A percentile compares a stretch with the other conserved stretches of the same genome.
Conservation (phyloP, 495 filamentous ascomycete species). For the Podospora pseudopauciseta region DNA sequence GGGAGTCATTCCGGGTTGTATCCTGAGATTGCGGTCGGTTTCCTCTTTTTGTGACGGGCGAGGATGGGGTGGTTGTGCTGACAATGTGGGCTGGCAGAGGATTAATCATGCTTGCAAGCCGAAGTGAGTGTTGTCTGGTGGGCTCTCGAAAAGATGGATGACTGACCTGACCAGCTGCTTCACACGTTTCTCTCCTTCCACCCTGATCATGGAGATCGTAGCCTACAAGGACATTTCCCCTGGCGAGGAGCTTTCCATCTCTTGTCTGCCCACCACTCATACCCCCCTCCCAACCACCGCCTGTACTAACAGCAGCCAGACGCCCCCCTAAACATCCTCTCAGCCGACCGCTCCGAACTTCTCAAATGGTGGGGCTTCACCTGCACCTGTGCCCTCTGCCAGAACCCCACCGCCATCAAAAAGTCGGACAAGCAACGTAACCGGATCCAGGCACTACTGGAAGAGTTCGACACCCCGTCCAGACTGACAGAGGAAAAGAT, state of each 20-base stretch:
- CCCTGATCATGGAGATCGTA: conserved; percentile 31
- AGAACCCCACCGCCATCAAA: neutral
- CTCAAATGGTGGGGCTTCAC: conserved; percentile 34
- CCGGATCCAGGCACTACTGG: conserved; percentile 27
- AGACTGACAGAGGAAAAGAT: conserved; percentile 21
- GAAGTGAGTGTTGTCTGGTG: conserved; percentile 22
- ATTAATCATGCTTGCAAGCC: conserved; percentile 35
- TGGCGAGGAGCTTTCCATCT: conserved; percentile 30
- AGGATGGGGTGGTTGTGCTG: neutral
- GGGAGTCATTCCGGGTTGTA: conserved; percentile 30
- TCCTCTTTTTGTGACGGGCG: neutral
- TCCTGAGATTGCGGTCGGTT: conserved; percentile 31
- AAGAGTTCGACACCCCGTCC: conserved; percentile 19
- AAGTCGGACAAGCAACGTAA: conserved; percentile 24
- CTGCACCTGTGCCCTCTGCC: conserved; percentile 32
- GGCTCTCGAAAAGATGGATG: neutral
- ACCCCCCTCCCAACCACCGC: neutral
- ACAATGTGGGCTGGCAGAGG: conserved; percentile 19
- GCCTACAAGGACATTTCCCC: conserved; percentile 30
- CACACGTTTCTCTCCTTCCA: conserved; percentile 28
- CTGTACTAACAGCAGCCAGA: conserved; percentile 8
- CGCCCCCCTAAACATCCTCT: conserved; percentile 26
- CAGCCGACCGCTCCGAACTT: conserved; percentile 20
- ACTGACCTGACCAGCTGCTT: conserved; percentile 13
- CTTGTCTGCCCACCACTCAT: neutral